Evolutionary conservation across 2,329 filamentous ascomycete genomes (phyloP).

Genomic region (Paecilomyces sp.): DNA sequence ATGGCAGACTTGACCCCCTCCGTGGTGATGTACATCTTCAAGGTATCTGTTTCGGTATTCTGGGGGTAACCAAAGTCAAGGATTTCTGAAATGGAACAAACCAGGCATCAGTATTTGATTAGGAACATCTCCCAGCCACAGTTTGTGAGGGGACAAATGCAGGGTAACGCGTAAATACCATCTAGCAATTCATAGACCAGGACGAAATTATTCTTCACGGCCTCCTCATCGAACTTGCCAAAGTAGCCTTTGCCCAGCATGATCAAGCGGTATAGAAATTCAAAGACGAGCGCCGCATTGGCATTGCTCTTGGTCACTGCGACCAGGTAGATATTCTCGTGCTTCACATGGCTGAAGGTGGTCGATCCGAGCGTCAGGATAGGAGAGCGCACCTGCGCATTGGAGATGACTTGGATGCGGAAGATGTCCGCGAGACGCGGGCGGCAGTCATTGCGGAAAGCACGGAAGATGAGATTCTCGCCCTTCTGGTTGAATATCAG

Average conservation of each 20-base stretch:
- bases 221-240: constrained; percentile 98
- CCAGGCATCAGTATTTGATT: constrained; percentile 3
- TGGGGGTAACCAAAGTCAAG: constrained; percentile 98
- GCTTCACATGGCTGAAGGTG: constrained; percentile 98
- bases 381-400: constrained; percentile 92
- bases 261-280: constrained; percentile 91
- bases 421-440: constrained; percentile 97
- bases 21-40: constrained; percentile 99
- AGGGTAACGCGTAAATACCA: constrained; percentile 43
- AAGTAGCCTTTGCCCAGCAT: constrained; percentile 91
- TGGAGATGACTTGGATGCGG: constrained; percentile 98
- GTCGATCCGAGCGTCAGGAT: constrained; percentile 96
- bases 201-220: constrained; percentile 99
- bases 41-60: constrained; percentile 95
- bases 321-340: constrained; percentile 97
- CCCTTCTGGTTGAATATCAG: constrained; percentile 99
- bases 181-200: constrained; percentile 95
- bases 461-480: constrained; percentile 98
- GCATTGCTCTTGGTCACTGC: constrained; percentile 98
- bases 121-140: neutral
- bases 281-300: constrained; percentile 95
- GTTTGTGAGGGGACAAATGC: neutral
- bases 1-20: constrained; percentile 88
- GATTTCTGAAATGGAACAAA: constrained; percentile 59
- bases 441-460: constrained; percentile 97